Evolutionary conservation across 441 rosid genomes (phyloP).

Genomic region (Corymbia citriodora): DNA sequence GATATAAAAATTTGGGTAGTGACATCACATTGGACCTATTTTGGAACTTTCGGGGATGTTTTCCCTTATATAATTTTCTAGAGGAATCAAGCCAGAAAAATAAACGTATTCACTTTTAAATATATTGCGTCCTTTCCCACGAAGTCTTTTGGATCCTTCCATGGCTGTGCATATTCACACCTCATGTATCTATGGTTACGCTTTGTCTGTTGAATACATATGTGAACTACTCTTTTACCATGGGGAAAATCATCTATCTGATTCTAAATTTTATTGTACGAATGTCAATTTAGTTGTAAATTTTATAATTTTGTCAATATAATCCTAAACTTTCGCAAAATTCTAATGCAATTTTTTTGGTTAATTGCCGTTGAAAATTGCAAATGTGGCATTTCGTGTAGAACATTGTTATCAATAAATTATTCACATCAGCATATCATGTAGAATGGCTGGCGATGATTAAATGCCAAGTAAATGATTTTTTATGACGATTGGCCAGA

Average conservation of each 20-base stretch:
- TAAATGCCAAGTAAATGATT: neutral
- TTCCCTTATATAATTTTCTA: neutral
- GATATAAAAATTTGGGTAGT: neutral
- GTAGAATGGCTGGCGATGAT: fast-evolving
- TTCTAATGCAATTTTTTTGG: neutral
- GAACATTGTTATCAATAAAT: neutral
- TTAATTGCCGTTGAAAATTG: neutral
- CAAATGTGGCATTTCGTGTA: too few relatives aligned
- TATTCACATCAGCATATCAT: neutral
- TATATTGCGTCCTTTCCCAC: neutral
- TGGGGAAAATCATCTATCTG: neutral
- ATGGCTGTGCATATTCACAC: neutral
- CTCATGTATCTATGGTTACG: neutral
- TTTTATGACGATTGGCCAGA: too few relatives aligned
- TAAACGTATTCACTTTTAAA: neutral
- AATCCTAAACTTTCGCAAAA: fast-evolving
- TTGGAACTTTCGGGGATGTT: neutral
- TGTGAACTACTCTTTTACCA: neutral
- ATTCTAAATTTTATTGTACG: neutral
- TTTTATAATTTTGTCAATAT: too few relatives aligned
- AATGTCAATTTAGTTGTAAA: fast-evolving
- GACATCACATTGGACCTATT: neutral
- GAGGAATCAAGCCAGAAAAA: neutral
- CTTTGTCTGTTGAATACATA: neutral
- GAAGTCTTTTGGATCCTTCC: neutral